Evolutionary conservation across 2,329 filamentous ascomycete genomes (phyloP).

Genomic region (Penicillium sp.): DNA sequence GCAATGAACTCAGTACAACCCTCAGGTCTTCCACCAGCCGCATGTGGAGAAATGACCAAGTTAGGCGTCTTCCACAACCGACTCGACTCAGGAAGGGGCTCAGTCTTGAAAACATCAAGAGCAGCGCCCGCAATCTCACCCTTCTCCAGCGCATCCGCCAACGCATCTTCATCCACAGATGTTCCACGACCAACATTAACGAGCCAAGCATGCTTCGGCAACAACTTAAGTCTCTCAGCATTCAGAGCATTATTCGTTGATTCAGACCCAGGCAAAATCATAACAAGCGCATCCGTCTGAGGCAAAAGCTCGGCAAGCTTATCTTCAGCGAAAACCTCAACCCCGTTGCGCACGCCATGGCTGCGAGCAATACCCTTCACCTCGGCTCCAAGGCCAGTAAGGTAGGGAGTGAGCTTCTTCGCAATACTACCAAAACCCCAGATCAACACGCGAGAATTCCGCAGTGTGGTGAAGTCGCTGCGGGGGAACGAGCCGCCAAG

Average conservation of each 20-base stretch:
- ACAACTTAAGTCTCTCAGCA: slow-evolving; percentile 51
- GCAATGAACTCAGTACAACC: slow-evolving; percentile 60
- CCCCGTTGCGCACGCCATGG: slow-evolving; percentile 58
- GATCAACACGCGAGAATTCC: slow-evolving; percentile 58
- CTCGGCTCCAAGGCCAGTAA: slow-evolving; percentile 56
- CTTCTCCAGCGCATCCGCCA: slow-evolving; percentile 21
- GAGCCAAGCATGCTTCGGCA: slow-evolving; percentile 52
- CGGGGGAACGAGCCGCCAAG: slow-evolving; percentile 60
- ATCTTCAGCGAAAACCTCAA: slow-evolving; percentile 59
- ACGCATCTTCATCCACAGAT: slow-evolving; percentile 23
- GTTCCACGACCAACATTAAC: slow-evolving; percentile 25
- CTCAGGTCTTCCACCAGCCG: slow-evolving; percentile 51
- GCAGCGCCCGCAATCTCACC: slow-evolving; percentile 22
- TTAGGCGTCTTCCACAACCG: slow-evolving; percentile 24
- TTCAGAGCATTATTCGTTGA: slow-evolving; percentile 58
- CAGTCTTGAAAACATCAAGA: slow-evolving; percentile 23
- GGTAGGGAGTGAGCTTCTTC: slow-evolving; percentile 57
- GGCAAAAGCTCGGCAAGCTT: slow-evolving; percentile 54
- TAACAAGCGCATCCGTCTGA: slow-evolving; percentile 64
- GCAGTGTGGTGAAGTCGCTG: slow-evolving; percentile 59
- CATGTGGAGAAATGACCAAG: slow-evolving; percentile 23
- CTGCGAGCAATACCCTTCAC: slow-evolving; percentile 60
- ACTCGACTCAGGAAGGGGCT: slow-evolving; percentile 21
- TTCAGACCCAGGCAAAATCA: slow-evolving; percentile 63
- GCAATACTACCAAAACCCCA: slow-evolving; percentile 70